phyloP scores from a whole-genome alignment of 2,329 filamentous ascomycete genomes.

The Penicillium sp. region DNA sequence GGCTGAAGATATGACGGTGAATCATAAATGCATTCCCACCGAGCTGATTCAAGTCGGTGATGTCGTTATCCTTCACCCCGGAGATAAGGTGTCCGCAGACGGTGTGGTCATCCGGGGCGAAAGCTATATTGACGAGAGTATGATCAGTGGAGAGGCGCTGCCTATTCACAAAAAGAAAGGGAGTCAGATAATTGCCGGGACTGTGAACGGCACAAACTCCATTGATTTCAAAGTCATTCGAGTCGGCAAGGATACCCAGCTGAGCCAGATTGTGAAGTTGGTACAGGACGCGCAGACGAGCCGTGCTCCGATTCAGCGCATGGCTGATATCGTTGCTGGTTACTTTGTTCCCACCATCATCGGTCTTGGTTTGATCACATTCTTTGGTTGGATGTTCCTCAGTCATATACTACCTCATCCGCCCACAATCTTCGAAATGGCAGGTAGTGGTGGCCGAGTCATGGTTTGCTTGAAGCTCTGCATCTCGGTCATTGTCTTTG shows the following conservation, averaged over 20 bases:
- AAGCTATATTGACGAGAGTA: constrained; percentile 93
- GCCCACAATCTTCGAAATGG: constrained; percentile 80
- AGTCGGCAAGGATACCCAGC: constrained; percentile 89
- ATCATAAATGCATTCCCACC: constrained; percentile 73
- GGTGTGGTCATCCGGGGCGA: constrained; percentile 83
- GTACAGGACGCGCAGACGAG: constrained; percentile 96
- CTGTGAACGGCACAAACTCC: constrained; percentile 89
- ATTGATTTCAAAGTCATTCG: constrained; percentile 90
- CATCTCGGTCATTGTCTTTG: constrained; percentile 97
- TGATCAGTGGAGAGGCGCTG: constrained; percentile 97
- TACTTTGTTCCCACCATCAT: constrained; percentile 93
- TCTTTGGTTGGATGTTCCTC: constrained; percentile 89
- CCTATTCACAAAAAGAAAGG: constrained; percentile 86
- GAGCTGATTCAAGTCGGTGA: constrained; percentile 93
- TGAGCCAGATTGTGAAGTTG: constrained; percentile 97
- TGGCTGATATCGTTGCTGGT: constrained; percentile 86
- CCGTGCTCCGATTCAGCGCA: constrained; percentile 86
- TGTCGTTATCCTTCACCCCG: constrained; percentile 85
- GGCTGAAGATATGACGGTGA: constrained; percentile 17
- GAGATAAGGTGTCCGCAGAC: constrained; percentile 95
- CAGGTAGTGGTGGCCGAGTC: constrained; percentile 79
- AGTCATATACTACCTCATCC: constrained; percentile 80
- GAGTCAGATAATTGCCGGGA: constrained; percentile 79
- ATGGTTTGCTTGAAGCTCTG: constrained; percentile 98
- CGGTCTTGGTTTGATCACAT: constrained; percentile 77